A percentile compares a stretch with the other conserved stretches of the same genome.
phyloP scores from a whole-genome alignment of 2,329 filamentous ascomycete species.

The Fusarium burgessii region DNA sequence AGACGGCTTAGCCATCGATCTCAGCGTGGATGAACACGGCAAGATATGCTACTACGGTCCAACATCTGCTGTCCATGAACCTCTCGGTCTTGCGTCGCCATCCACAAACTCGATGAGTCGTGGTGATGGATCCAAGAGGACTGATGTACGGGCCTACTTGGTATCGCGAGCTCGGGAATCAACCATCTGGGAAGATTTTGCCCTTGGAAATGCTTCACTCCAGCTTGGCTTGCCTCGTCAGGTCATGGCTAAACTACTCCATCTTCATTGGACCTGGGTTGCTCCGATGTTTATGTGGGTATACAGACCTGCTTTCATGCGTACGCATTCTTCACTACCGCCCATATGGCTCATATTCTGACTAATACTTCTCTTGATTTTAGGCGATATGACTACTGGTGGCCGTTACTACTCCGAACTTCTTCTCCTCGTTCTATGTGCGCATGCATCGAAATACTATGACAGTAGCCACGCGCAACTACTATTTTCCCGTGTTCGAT shows the following conservation, averaged over 20 bases:
- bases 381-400: constrained; percentile 3
- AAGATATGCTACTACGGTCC: constrained; percentile 13
- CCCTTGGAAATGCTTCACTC: neutral
- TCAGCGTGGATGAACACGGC: constrained; percentile 5
- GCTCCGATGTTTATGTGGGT: constrained; percentile 17
- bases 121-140: neutral
- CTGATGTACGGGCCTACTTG: neutral
- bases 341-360: no score
- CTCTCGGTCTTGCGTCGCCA: neutral
- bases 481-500: constrained; percentile 1
- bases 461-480: constrained; percentile 6
- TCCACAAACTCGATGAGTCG: constrained; percentile 4
- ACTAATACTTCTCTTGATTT: neutral
- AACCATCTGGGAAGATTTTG: constrained; percentile 4
- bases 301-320: constrained; percentile 8
- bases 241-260: constrained; percentile 1
- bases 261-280: constrained; percentile 9
- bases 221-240: neutral
- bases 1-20: neutral
- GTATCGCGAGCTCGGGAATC: constrained; percentile 6
- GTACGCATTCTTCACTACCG: neutral
- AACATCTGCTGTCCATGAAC: constrained; percentile 6
- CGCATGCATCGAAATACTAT: constrained; percentile 8
- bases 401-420: constrained; percentile 7
- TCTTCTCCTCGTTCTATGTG: constrained; percentile 6